These are phyloP conservation scores for Xylaria arbuscula DNA, from an alignment of 2,329 filamentous ascomycete genomes.

Conservation along the genomic window DNA sequence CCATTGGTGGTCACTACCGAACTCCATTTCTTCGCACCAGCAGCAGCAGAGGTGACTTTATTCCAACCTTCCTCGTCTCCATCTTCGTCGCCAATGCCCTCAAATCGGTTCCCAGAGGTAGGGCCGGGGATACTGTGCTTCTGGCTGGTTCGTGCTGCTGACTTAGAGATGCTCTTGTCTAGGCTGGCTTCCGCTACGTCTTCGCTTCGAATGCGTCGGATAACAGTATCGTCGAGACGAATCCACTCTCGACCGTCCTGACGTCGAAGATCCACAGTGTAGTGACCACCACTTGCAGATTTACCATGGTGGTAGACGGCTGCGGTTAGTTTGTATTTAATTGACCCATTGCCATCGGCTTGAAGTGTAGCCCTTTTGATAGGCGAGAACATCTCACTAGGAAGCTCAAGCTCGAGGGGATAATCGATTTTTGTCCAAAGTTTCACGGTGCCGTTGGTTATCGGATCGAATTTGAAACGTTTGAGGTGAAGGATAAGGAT, in stretches of 20 bases:
- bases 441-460: slow-evolving; percentile 86
- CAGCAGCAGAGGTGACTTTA: slow-evolving; percentile 73
- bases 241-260: slow-evolving; percentile 98
- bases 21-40: slow-evolving; percentile 81
- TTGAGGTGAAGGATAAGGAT: slow-evolving; percentile 96
- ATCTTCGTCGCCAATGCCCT: slow-evolving; percentile 74
- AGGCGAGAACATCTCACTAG: slow-evolving; percentile 85
- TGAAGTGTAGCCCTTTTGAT: slow-evolving; percentile 75
- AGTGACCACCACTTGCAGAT: slow-evolving; percentile 94
- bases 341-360: slow-evolving; percentile 73
- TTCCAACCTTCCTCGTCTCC: slow-evolving; percentile 83
- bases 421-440: slow-evolving; percentile 99
- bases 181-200: slow-evolving; percentile 89
- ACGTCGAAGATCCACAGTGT: slow-evolving; percentile 95
- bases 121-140: slow-evolving; percentile 55
- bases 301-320: slow-evolving; percentile 99
- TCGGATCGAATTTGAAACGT: slow-evolving; percentile 94
- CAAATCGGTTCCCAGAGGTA: slow-evolving; percentile 77
- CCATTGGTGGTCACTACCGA: slow-evolving; percentile 74
- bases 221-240: slow-evolving; percentile 91
- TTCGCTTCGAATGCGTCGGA: slow-evolving; percentile 84
- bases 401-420: slow-evolving; percentile 92
- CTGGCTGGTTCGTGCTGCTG: slow-evolving; percentile 73
- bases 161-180: slow-evolving; percentile 76
- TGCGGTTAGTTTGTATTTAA: slow-evolving; percentile 85